Evolutionary conservation across 495 filamentous ascomycete species (phyloP).

Genomic region (Immersiella caudata): DNA sequence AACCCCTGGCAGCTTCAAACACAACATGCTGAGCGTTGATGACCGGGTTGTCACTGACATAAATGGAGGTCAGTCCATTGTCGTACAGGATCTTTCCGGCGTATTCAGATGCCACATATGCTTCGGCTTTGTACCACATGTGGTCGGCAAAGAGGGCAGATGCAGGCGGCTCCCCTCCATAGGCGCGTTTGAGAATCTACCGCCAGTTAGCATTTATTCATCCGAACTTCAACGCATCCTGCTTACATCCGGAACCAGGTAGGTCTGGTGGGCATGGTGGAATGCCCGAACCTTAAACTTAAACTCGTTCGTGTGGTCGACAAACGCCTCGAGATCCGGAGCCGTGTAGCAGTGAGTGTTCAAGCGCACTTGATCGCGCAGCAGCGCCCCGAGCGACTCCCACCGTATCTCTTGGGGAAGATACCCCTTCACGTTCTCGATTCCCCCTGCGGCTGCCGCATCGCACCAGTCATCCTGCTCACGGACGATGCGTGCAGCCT

Average conservation of each 20-base stretch:
- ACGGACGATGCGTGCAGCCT: slow-evolving; percentile 52
- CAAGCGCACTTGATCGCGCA: slow-evolving; percentile 62
- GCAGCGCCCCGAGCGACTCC: slow-evolving; percentile 60
- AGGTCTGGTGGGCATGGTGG: slow-evolving; percentile 67
- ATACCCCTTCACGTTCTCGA: slow-evolving; percentile 45
- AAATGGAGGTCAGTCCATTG: slow-evolving; percentile 56
- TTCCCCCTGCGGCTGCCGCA: slow-evolving; percentile 46
- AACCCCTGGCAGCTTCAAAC: slow-evolving; percentile 63
- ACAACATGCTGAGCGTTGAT: slow-evolving; percentile 55
- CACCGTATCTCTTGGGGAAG: slow-evolving; percentile 58
- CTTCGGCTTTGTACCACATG: slow-evolving; percentile 67
- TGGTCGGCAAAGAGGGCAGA: slow-evolving; percentile 61
- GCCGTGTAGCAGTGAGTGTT: slow-evolving; percentile 72
- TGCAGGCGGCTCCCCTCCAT: slow-evolving; percentile 48
- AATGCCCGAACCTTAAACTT: slow-evolving; percentile 63
- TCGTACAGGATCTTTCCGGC: slow-evolving; percentile 64
- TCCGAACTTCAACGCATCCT: slow-evolving; percentile 9
- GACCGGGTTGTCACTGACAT: slow-evolving; percentile 55
- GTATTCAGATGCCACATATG: slow-evolving; percentile 60
- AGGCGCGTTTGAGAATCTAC: slow-evolving; percentile 54
- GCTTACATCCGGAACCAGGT: slow-evolving; percentile 55
- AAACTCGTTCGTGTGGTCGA: slow-evolving; percentile 67
- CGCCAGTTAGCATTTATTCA: not conserved
- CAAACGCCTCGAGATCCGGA: slow-evolving; percentile 63
- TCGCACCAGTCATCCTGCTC: slow-evolving; percentile 65